Evolutionary conservation across 371 early-diverging fungal species (phyloP).

Genomic region (Rhizopus microsporus): DNA sequence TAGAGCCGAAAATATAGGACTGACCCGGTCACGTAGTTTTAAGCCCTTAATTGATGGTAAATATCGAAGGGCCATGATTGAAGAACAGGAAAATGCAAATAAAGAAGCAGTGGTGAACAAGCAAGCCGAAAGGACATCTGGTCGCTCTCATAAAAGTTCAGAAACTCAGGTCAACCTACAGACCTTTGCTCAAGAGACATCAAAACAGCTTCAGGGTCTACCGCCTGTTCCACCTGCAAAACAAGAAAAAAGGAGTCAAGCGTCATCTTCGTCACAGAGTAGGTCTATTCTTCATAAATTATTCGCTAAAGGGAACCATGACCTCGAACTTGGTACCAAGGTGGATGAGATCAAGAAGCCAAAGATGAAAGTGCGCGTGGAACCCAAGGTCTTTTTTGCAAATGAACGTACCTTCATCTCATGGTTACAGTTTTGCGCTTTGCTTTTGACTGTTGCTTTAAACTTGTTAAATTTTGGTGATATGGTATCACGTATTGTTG

Average conservation of each 20-base stretch:
- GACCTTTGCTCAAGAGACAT: neutral
- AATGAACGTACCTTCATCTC: constrained; percentile 93
- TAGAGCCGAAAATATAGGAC: constrained; percentile 46
- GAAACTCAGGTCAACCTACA: neutral
- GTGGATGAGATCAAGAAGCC: constrained; percentile 5
- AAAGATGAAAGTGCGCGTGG: constrained; percentile 45
- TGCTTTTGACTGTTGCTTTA: constrained; percentile 75
- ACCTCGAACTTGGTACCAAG: constrained; percentile 15
- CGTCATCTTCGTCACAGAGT: neutral
- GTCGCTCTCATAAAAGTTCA: neutral
- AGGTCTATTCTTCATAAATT: constrained; percentile 3
- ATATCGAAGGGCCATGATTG: constrained; percentile 31
- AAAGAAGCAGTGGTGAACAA: constrained; percentile 12
- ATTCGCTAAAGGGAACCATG: constrained; percentile 8
- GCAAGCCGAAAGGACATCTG: neutral
- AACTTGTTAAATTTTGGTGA: constrained; percentile 81
- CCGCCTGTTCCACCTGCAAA: constrained; percentile 7
- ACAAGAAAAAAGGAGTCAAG: constrained; percentile 1
- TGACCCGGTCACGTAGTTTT: constrained; percentile 47
- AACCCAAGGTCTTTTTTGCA: constrained; percentile 94
- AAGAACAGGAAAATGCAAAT: constrained; percentile 22
- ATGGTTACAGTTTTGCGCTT: constrained; percentile 83
- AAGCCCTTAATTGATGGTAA: constrained; percentile 48
- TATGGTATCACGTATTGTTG: constrained; percentile 41
- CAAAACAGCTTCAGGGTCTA: neutral